These are phyloP conservation scores for Dryas integrifolia DNA, from an alignment of 331 rosid species.

Conservation along the genomic window DNA sequence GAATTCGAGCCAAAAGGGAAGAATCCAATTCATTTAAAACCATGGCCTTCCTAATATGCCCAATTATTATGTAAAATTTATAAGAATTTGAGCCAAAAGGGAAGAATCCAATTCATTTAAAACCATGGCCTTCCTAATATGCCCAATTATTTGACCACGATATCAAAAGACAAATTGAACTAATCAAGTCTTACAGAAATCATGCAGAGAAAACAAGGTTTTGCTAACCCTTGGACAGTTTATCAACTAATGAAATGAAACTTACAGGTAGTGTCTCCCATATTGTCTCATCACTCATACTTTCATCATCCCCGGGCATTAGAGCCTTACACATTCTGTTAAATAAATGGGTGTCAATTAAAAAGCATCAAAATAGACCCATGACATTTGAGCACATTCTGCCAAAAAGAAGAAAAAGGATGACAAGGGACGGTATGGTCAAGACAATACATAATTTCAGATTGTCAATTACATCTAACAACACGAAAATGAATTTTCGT, in stretches of 20 bases:
- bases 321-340: constrained; percentile 96
- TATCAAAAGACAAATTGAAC: neutral
- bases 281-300: constrained; percentile 84
- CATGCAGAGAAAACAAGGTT: neutral
- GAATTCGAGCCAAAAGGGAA: neutral
- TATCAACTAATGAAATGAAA: constrained; percentile 17
- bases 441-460: neutral
- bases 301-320: constrained; percentile 93
- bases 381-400: neutral
- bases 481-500: neutral
- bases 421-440: neutral
- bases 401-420: neutral
- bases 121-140: too few relatives aligned
- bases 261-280: constrained; percentile 99
- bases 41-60: too few relatives aligned
- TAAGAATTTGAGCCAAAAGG: neutral
- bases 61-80: neutral
- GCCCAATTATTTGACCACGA: neutral
- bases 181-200: neutral
- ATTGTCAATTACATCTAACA: neutral
- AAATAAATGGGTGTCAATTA: constrained; percentile 23
- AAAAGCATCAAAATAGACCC: constrained; percentile 16
- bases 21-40: too few relatives aligned
- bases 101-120: too few relatives aligned
- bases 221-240: constrained; percentile 18